Percentiles rank a stretch among this genome's conserved stretches.
These are phyloP conservation scores for Penicilliopsis zonata DNA, from an alignment of 495 filamentous ascomycete genomes.

Conservation along the genomic window DNA sequence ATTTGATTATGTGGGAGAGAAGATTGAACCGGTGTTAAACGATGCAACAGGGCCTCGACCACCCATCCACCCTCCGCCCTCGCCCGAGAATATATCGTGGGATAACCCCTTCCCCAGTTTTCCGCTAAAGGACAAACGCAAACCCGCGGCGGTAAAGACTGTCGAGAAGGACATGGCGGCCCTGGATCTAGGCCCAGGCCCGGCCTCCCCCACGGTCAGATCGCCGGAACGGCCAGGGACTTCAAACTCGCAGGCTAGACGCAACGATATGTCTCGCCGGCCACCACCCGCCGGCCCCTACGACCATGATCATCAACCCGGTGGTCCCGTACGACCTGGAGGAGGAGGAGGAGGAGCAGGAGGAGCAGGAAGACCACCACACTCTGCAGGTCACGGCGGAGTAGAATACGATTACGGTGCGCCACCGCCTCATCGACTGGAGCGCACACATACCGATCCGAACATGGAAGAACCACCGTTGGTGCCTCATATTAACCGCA, in stretches of 20 bases:
- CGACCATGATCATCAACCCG: slow-evolving; percentile 2
- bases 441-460: slow-evolving; percentile 18
- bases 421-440: slow-evolving; percentile 5
- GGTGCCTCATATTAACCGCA: slow-evolving; percentile 19
- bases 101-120: slow-evolving; percentile 61
- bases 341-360: no score
- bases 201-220: slow-evolving; percentile 11
- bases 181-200: slow-evolving; percentile 46
- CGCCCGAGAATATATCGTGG: slow-evolving; percentile 40
- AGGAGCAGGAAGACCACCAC: no score
- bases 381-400: slow-evolving; percentile 8
- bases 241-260: slow-evolving; percentile 22
- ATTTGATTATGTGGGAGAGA: neutral
- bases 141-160: slow-evolving; percentile 13
- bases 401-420: slow-evolving; percentile 3
- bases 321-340: slow-evolving; percentile 13
- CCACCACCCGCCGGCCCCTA: slow-evolving; percentile 1
- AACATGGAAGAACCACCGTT: slow-evolving; percentile 12
- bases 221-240: slow-evolving; percentile 25
- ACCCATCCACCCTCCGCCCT: slow-evolving; percentile 20
- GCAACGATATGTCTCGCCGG: slow-evolving; percentile 15
- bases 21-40: neutral
- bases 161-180: slow-evolving; percentile 43
- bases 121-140: slow-evolving; percentile 22
- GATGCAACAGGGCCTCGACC: neutral